Conservation (phyloP, 2,329 filamentous ascomycete genomes). For the Penicillium aurantiogriseum region DNA sequence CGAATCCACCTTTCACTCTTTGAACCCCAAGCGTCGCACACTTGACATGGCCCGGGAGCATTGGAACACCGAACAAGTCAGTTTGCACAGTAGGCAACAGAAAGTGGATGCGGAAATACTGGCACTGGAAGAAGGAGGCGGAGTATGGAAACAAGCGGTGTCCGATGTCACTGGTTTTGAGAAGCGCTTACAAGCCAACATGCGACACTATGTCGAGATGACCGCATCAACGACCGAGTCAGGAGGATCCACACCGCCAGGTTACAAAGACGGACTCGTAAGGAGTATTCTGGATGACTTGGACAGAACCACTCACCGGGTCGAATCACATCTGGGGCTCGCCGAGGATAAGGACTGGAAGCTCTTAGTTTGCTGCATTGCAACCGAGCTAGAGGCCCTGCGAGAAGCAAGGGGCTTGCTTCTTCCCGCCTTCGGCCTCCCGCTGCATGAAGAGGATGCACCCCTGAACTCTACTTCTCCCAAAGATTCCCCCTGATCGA, state of each 20-base stretch:
- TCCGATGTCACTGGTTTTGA: constrained; percentile 54
- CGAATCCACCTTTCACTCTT: constrained; percentile 47
- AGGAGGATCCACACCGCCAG: constrained; percentile 12
- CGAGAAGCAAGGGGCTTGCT: constrained; percentile 41
- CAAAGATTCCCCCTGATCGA: constrained; percentile 9
- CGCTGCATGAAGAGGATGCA: constrained; percentile 18
- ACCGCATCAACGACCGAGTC: constrained; percentile 19
- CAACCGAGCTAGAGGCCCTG: constrained; percentile 60
- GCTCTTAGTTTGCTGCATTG: constrained; percentile 60
- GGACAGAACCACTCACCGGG: constrained; percentile 44
- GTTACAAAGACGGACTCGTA: constrained; percentile 25
- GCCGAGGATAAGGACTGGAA: constrained; percentile 59
- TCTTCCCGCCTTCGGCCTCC: constrained; percentile 32
- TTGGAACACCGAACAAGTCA: constrained; percentile 52
- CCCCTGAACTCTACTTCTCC: constrained; percentile 10
- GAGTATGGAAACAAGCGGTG: constrained; percentile 58
- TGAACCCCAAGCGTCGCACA: constrained; percentile 58
- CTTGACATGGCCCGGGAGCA: constrained; percentile 60
- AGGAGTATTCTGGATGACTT: constrained; percentile 46
- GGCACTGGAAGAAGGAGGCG: constrained; percentile 59
- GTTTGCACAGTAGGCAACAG: constrained; percentile 45
- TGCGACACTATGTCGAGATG: constrained; percentile 33
- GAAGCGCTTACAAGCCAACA: constrained; percentile 32
- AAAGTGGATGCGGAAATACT: constrained; percentile 53
- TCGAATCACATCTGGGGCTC: constrained; percentile 51